Percentiles rank a stretch among this genome's conserved stretches.
These are phyloP conservation scores for Phytophthora hibernalis DNA, from an alignment of 352 stramenopile species.

Conservation along the genomic window DNA sequence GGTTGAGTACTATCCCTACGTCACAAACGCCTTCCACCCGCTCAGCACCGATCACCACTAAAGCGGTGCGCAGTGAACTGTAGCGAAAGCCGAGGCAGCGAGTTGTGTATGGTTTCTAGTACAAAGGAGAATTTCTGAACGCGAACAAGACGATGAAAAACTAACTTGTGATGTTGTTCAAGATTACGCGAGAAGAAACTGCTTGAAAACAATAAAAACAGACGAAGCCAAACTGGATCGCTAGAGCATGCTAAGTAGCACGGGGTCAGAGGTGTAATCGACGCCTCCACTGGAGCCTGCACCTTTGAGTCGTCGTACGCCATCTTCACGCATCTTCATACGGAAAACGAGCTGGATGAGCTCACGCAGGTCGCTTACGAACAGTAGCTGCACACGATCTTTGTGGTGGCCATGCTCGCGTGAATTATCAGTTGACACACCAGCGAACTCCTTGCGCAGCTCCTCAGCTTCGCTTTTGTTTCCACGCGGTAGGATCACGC, in stretches of 20 bases:
- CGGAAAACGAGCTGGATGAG: constrained; percentile 75
- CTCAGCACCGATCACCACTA: constrained; percentile 45
- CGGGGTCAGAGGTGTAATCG: constrained; percentile 36
- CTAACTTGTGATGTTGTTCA: constrained; percentile 26
- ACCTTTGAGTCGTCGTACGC: constrained; percentile 20
- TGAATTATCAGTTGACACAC: constrained; percentile 21
- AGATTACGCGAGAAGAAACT: constrained; percentile 15
- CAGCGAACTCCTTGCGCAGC: constrained; percentile 66
- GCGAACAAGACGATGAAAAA: constrained; percentile 21
- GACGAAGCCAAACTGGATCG: constrained; percentile 10
- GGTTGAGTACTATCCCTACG: constrained; percentile 85
- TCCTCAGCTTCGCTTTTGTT: constrained; percentile 83
- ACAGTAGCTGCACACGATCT: constrained; percentile 61
- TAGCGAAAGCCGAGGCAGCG: constrained; percentile 6
- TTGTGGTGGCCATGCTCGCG: constrained; percentile 30
- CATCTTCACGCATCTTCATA: constrained; percentile 62
- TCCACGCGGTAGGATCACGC: constrained; percentile 74
- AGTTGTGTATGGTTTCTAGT: constrained; percentile 22
- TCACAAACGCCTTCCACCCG: constrained; percentile 82
- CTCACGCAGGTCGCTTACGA: constrained; percentile 74
- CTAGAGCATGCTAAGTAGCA: constrained; percentile 63
- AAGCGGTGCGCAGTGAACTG: background rate
- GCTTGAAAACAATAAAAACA: constrained; percentile 34
- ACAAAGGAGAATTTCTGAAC: constrained; percentile 5
- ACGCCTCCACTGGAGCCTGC: constrained; percentile 12